Evolutionary conservation across 441 rosid species (phyloP), one percentile per base, ranked within the genome.

Genomic region (Pelargonium cotyledonis): DNA sequence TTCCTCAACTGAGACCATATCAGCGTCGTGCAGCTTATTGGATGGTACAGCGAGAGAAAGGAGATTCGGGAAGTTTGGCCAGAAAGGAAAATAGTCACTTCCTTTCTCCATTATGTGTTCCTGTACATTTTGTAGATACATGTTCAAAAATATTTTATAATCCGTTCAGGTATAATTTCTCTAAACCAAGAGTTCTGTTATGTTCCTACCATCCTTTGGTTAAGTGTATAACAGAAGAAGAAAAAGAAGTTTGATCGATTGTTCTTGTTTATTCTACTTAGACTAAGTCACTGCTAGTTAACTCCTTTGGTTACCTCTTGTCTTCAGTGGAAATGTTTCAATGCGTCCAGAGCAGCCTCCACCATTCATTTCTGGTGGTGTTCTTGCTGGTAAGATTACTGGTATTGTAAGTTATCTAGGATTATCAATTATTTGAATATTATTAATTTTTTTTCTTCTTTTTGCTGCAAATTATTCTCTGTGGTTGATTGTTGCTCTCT

Each of bases 1-100:
- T 87, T 44, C 96, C 96, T 72, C 81, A 80, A 46, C 80, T 95
- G 72, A 88, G 97, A 82, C 95, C 97, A 58, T 95, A 95, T 83
- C 97, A 90, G 77, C 87, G 88, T 8, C 96, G 99, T 65, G 99
- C 99, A 44, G 97, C 88, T 69, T 79, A 83, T 75, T 95, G 99
- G 99, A 95, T 95, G 99, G 85, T 90, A 71, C 87, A 86, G 70
- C 81, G 84, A 79, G 99, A 90, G 88, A 90, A 82, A 79, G 87
- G 92, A 66, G 82, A 73, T 73, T 79, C 78, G 63, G 75, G 77
- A 73, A 77, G 61, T 67, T 73, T 66, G 68, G 78, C 44, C 66
- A 77, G 73, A 58, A 78, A 65, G 73, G 83, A 83, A 78, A 78
- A 74, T 74, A 79, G 63, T 77, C 84, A 78, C 67, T 79, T 79